Base-by-base conservation (phyloP, 1,284 basidiomycete genomes). In the Takashimella tepidaria region DNA sequence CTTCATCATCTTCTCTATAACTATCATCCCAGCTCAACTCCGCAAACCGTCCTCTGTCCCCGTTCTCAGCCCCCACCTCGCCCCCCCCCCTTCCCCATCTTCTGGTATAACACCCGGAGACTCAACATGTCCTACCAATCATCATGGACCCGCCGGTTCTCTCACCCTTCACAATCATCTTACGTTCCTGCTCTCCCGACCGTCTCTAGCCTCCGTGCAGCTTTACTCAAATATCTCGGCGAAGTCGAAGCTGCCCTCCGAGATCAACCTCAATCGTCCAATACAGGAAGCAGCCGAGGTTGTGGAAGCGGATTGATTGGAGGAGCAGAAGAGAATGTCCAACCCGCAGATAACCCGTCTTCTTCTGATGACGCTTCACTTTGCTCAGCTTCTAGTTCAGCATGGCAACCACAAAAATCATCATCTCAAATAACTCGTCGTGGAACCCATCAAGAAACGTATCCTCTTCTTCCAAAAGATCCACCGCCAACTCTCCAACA, bases 151-250 rank as follows among this genome's bases (percentile, higher is more conserved):
- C 46, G 46, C 26, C 25, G 46, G 4, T 26, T 47, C 12, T 47
- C 46, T 4, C 46, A 47, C 46, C 46, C 46, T 19, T n/a, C n/a
- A 19, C 23, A 19, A n/a, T 27, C 46, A 47, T 27, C 11, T 27
- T 47, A 47, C 46, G 23, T 45, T 6, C 22, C 44, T 3, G n/a
- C 53, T 25, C 49, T 59, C 22, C 65, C 68, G 6, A 59, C 58
- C 43, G 59, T 66, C 10, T 54, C 66, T 0, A 66, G 66, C 12
- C 63, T 76, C 4, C 67, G 72, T 13, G 56, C 66, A 0, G 74
- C 74, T 5, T 58, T 76, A 0, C 57, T 76, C 2, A 70, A 70
- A 1, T 76, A 76, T 45, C 50, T 76, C 1, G 66, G 69, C 13
- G 74, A 76, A 53, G 68, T 73, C 1, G 74, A 76, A 50, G 50